Conservation (phyloP, 306 rosid genomes). For the Castanopsis chinensis region DNA sequence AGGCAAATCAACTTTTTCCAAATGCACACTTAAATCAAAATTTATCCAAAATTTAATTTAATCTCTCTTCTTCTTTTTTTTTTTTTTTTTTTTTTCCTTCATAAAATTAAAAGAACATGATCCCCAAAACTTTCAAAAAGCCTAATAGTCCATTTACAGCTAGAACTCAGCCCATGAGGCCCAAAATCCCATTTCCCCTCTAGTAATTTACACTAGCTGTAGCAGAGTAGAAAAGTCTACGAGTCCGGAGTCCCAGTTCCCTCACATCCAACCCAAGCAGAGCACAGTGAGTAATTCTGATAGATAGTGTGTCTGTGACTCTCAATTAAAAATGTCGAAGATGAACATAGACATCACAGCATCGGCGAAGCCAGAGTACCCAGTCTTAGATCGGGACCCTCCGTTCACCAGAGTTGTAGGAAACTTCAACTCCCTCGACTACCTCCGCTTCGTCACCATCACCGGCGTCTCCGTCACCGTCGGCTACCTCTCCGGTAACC, state of each 20-base stretch:
- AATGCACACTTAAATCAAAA: too few species aligned
- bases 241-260: too few species aligned
- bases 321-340: slow-evolving; percentile 7
- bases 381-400: slow-evolving; percentile 92
- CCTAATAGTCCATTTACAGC: too few species aligned
- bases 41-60: too few species aligned
- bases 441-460: slow-evolving; percentile 80
- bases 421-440: slow-evolving; percentile 79
- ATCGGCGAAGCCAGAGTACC: slow-evolving; percentile 80
- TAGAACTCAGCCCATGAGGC: background rate
- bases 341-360: slow-evolving; percentile 97
- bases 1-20: too few species aligned
- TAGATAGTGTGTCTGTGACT: background rate
- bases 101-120: too few species aligned
- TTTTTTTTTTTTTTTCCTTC: too few species aligned
- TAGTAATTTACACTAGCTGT: background rate
- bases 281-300: background rate
- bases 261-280: background rate
- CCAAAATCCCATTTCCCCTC: background rate
- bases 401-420: slow-evolving; percentile 86
- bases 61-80: too few species aligned
- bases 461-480: slow-evolving; percentile 94
- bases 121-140: too few species aligned
- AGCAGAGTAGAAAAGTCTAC: background rate
- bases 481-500: slow-evolving; percentile 80